These are phyloP conservation scores for Toxoplasma gondii DNA, from an alignment of 169 alveolate genomes.

Conservation along the genomic window DNA sequence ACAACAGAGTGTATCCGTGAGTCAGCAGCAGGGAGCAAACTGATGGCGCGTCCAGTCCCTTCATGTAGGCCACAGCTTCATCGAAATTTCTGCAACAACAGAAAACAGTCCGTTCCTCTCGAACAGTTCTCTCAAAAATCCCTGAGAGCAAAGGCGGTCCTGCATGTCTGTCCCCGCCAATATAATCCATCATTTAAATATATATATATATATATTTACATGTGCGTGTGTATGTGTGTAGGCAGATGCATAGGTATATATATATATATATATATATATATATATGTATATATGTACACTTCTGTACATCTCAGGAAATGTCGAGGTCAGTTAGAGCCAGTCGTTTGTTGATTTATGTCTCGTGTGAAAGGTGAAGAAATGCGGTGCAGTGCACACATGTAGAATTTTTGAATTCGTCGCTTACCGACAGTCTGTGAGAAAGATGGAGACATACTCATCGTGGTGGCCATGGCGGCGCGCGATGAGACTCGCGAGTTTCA, in stretches of 20 bases:
- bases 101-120: not conserved
- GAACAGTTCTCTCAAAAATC: not conserved
- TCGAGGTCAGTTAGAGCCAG: not conserved
- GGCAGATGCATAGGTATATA: not conserved
- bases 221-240: not conserved
- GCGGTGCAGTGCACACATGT: not conserved
- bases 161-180: not conserved
- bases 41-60: conserved; percentile 65
- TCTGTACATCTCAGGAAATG: too few species aligned
- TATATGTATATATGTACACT: not conserved
- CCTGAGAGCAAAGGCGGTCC: not conserved
- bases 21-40: conserved; percentile 64
- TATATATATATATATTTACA: not conserved
- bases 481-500: conserved; percentile 56
- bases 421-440: conserved; percentile 28
- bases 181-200: not conserved
- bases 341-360: not conserved
- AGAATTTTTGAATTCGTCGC: not conserved
- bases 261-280: not conserved
- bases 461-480: conserved; percentile 67
- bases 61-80: conserved; percentile 52
- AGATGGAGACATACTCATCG: conserved; percentile 61
- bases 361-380: not conserved
- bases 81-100: not conserved
- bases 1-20: conserved; percentile 58